Base-by-base conservation (phyloP, 1,284 basidiomycete species). In the Bjerkandera adusta region DNA sequence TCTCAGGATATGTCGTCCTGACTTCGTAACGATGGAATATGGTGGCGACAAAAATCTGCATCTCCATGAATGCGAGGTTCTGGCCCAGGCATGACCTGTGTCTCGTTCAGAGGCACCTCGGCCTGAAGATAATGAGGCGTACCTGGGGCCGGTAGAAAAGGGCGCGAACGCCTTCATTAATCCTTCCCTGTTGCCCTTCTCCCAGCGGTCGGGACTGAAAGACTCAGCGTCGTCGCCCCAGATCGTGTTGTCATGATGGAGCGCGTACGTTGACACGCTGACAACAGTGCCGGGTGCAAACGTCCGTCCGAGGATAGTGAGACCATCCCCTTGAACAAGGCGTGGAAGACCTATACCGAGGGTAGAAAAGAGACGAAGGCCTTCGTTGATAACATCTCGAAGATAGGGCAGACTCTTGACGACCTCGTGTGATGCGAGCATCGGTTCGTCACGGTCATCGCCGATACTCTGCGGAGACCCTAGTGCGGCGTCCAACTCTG, bases 21-120 rank as follows among this genome's bases (percentile, higher is more conserved):
- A 41, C 15, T 20, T 41, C 24, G 24, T 41, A 73, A 11, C 68
- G 59, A 41, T 57, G 60, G 51, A 68, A 60, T 32, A 72, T 51
- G 1, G 67, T 66, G 11, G 81, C 73, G 39, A 87, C 67, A 55
- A 89, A 86, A 39, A 88, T 73, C 53, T 79, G 68, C 15, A 89
- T 59, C 56, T 90, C 84, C 68, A 89, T 69, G 43, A 68, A 73
- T 4, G 88, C 88, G 29, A 89, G 68, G 58, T 89, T 87, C 16
- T 79, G 56, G 12, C 61, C 59, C 10, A 64, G 55, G 34, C 63
- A 67, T 2, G 57, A 53, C 22, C 61, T 57, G 36, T 6, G 35
- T 22, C n/a, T 11, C 8, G 15, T 12, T 3, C 6, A 27, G 18
- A 7, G 21, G n/a, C n/a, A n/a, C n/a, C n/a, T n/a, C n/a, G 25